Conservation (phyloP, 192 early-diverging fungal genomes). For the Backusella tuberculispora region DNA sequence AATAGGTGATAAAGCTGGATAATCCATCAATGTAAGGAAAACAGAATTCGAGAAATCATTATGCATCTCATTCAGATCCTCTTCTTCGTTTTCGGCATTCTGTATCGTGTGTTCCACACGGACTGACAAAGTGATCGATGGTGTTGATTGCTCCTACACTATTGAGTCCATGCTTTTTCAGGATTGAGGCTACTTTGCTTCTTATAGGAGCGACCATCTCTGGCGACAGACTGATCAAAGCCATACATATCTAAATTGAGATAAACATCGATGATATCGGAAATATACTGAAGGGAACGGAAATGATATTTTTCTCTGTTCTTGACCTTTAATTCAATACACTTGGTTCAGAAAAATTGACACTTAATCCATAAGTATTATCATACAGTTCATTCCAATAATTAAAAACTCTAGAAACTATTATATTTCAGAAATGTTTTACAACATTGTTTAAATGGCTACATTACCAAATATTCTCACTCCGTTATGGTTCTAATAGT, state of each 20-base stretch:
- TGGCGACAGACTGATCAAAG: constrained; percentile 84
- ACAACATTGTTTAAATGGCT: too few relatives aligned
- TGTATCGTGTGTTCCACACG: constrained; percentile 75
- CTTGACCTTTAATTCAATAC: constrained; percentile 82
- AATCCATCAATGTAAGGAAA: constrained; percentile 84
- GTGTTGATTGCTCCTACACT: constrained; percentile 59
- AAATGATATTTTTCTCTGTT: constrained; percentile 83
- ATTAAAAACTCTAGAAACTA: too few relatives aligned
- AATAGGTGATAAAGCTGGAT: constrained; percentile 90
- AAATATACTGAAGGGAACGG: constrained; percentile 80
- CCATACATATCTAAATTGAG: constrained; percentile 65
- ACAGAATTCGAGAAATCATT: constrained; percentile 93
- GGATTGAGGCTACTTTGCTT: constrained; percentile 68
- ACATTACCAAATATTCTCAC: too few relatives aligned
- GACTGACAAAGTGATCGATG: constrained; percentile 69
- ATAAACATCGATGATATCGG: constrained; percentile 85
- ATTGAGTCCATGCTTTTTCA: constrained; percentile 69
- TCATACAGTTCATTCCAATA: too few relatives aligned
- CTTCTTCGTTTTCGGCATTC: constrained; percentile 69
- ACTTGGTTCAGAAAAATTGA: constrained; percentile 90
- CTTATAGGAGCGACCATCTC: constrained; percentile 84
- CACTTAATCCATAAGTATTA: too few relatives aligned
- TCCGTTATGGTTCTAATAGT: too few relatives aligned
- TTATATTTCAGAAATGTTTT: too few relatives aligned
- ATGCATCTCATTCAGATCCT: constrained; percentile 78